These are phyloP conservation scores for Tuctoria greenei DNA, from an alignment of 176 grass and related monocot genomes.

Conservation along the genomic window DNA sequence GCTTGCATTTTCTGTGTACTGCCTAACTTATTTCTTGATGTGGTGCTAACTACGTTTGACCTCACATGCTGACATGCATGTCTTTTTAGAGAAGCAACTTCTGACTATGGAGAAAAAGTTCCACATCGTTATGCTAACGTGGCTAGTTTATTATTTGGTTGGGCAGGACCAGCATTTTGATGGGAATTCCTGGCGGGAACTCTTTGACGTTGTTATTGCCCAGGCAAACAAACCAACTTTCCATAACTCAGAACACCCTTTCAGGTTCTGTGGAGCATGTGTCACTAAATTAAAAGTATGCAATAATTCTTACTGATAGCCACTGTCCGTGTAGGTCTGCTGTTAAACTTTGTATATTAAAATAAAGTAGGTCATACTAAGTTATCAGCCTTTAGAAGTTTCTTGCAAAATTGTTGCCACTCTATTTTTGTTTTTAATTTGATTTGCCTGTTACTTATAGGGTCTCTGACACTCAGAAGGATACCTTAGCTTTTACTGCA, in stretches of 20 bases:
- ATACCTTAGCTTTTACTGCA: constrained; percentile 85
- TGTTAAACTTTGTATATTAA: constrained; percentile 16
- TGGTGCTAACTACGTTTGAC: too few relatives aligned
- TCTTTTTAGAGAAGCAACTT: too few relatives aligned
- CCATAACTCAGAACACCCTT: constrained; percentile 91
- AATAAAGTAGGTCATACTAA: constrained; percentile 19
- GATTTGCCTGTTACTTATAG: constrained; percentile 53
- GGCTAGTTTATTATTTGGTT: constrained; percentile 33
- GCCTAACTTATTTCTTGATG: too few relatives aligned
- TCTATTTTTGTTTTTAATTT: constrained; percentile 26
- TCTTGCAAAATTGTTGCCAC: constrained; percentile 16
- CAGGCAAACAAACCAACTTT: constrained; percentile 93
- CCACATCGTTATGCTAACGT: neutral
- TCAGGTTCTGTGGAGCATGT: constrained; percentile 61
- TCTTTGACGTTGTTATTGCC: constrained; percentile 98
- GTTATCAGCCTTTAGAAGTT: neutral
- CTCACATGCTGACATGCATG: too few relatives aligned
- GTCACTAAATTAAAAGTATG: neutral
- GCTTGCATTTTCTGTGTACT: too few relatives aligned
- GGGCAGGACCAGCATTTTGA: constrained; percentile 62
- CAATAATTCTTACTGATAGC: constrained; percentile 17
- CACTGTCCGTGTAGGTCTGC: neutral
- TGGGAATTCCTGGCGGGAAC: constrained; percentile 90
- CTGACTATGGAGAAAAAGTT: too few relatives aligned
- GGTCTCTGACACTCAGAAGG: constrained; percentile 85